Percentiles rank a stretch among this genome's conserved stretches.
phyloP scores from a whole-genome alignment of 2,329 filamentous ascomycete genomes.

The Botrytis aclada region DNA sequence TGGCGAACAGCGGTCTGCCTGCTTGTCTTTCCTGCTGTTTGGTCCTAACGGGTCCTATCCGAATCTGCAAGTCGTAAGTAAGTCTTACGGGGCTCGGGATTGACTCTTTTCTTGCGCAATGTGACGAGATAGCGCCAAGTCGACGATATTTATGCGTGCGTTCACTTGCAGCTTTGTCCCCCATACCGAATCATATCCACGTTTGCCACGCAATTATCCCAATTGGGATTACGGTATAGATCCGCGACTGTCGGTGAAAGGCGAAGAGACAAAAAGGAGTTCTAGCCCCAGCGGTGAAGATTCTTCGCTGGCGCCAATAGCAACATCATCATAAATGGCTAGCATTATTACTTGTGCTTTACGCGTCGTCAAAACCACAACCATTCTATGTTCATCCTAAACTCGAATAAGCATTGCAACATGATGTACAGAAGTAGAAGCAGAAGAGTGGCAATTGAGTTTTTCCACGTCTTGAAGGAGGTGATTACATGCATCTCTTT shows the following conservation, averaged over 20 bases:
- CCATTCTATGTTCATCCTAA: not conserved
- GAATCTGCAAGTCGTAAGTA: conserved; percentile 19
- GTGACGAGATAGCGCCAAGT: conserved; percentile 19
- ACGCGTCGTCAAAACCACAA: not conserved
- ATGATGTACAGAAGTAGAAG: conserved; percentile 5
- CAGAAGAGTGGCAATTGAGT: not conserved
- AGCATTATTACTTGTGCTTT: not conserved
- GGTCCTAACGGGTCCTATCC: conserved; percentile 13
- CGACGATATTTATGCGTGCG: conserved; percentile 18
- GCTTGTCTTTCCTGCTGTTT: conserved; percentile 2
- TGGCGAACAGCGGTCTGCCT: conserved; percentile 21
- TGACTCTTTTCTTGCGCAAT: conserved; percentile 20
- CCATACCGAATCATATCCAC: conserved; percentile 14
- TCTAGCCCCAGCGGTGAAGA: conserved; percentile 20
- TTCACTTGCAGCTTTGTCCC: conserved; percentile 15
- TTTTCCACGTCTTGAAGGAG: not conserved
- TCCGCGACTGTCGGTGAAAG: conserved; percentile 19
- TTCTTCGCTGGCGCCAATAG: conserved; percentile 11
- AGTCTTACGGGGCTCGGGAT: conserved; percentile 10
- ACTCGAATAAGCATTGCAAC: not conserved
- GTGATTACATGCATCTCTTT: conserved; percentile 2
- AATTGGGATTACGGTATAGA: not conserved
- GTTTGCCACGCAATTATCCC: conserved; percentile 10
- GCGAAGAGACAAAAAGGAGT: conserved; percentile 11
- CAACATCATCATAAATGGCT: conserved; percentile 4